Conservation (phyloP, 129 eudicot genomes). For the Deinandra increscens region DNA sequence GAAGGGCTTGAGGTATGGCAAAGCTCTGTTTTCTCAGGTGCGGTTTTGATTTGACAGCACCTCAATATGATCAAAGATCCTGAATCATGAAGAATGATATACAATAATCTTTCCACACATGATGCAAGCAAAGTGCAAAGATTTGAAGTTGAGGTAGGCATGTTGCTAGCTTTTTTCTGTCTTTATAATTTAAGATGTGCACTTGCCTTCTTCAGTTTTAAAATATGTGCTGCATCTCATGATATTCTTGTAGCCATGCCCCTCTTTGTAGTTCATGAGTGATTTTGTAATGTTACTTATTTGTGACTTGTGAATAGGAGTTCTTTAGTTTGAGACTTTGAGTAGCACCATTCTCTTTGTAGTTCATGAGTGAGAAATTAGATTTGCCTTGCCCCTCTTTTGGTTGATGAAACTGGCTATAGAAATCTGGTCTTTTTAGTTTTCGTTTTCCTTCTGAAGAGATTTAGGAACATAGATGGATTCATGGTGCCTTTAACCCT, state of each 20-base stretch:
- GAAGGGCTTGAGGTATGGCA: conserved; percentile 99
- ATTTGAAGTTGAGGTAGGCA: conserved; percentile 19
- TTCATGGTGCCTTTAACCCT: too few species aligned
- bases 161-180: conserved; percentile 2
- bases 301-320: background rate
- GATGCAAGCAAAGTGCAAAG: conserved; percentile 17
- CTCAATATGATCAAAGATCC: too few species aligned
- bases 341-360: background rate
- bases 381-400: too few species aligned
- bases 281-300: background rate
- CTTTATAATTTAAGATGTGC: background rate
- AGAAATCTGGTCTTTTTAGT: background rate
- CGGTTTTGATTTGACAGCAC: conserved; percentile 38
- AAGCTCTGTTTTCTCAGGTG: conserved; percentile 66
- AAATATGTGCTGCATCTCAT: too few species aligned
- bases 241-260: conserved; percentile 25
- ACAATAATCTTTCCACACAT: background rate
- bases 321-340: background rate
- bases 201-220: background rate
- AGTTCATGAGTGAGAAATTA: background rate
- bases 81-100: conserved; percentile 4
- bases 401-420: background rate
- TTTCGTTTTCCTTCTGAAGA: background rate
- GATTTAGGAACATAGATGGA: background rate
- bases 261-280: too few species aligned